Conservation (phyloP, 225 moss, liverwort and hornwort species). For the Anthoceros angustus region DNA sequence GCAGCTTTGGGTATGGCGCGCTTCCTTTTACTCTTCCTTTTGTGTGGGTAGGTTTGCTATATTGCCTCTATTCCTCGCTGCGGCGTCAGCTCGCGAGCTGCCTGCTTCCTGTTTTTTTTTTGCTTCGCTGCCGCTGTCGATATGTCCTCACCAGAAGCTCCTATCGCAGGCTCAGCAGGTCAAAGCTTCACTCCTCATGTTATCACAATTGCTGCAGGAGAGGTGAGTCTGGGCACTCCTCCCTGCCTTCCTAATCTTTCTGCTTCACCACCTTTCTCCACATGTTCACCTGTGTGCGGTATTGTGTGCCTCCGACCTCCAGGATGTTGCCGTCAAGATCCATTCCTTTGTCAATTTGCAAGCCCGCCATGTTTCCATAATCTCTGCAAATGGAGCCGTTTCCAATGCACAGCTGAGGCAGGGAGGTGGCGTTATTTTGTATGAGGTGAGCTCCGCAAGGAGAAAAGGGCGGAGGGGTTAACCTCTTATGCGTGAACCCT, state of each 20-base stretch:
- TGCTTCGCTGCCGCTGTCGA: not conserved
- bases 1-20: conserved; percentile 25
- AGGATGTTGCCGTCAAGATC: conserved; percentile 93
- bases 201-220: conserved; percentile 80
- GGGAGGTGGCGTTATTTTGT: conserved; percentile 84
- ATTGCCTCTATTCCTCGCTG: not conserved
- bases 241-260: not conserved
- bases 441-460: conserved; percentile 40
- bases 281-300: not conserved
- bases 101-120: not conserved
- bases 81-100: not conserved
- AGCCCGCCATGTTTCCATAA: conserved; percentile 80
- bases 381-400: conserved; percentile 92
- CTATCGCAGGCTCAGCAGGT: conserved; percentile 67
- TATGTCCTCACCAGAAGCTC: conserved; percentile 22
- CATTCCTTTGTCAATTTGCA: conserved; percentile 85
- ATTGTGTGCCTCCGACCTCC: not conserved
- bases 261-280: not conserved
- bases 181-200: conserved; percentile 87
- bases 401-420: conserved; percentile 93
- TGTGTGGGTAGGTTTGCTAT: not conserved
- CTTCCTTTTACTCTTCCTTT: not conserved
- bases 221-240: conserved; percentile 30
- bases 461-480: not conserved
- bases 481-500: not conserved